Base-by-base conservation (phyloP, 2,329 filamentous ascomycete genomes). In the Apiospora sp. region DNA sequence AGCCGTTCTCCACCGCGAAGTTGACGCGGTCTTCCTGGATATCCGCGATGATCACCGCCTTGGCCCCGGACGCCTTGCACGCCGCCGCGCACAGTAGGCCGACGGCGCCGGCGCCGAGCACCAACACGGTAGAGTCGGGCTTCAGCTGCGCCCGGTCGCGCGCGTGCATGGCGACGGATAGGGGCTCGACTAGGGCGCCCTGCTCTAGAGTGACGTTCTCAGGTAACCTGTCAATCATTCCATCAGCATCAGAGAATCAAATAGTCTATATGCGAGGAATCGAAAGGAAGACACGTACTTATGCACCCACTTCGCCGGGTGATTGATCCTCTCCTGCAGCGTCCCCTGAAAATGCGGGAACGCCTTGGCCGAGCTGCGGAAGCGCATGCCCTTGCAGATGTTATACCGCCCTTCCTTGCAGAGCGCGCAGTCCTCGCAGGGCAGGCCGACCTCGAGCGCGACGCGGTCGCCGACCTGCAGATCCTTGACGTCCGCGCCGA, bases 401-500 rank as follows among this genome's bases (percentile, higher is more conserved):
- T 91, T 91, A 77, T 91, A 91, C 3, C 87, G 83, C 1, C 93
- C 93, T 49, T 76, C 74, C 16, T 67, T 48, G 79, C 89, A 90
- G 72, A 86, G 82, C 27, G 82, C 83, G 76, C 88, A 90, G 61
- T 82, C 78, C 43, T 86, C 86, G 75, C 88, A 90, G 1, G 88
- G 86, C 68, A 89, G 81, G 44, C 88, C 88, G 69, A 89, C 87
- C 76, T 90, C 88, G 24, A 90, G 85, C 5, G 89, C 89, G 30
- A 96, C 94, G 30, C 87, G 88, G 81, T 97, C 94, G 72, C 92
- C 92, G 46, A 89, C 85, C 75, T 88, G 87, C 49, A 94, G 82
- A 2, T 69, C 14, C 1, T 83, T 88, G 46, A 93, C 91, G 37
- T 83, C 84, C 27, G 87, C 82, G 58, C 92, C 92, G 37, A 92